phyloP scores from a whole-genome alignment of 164 flowering plant species.

The Echeveria elegans region DNA sequence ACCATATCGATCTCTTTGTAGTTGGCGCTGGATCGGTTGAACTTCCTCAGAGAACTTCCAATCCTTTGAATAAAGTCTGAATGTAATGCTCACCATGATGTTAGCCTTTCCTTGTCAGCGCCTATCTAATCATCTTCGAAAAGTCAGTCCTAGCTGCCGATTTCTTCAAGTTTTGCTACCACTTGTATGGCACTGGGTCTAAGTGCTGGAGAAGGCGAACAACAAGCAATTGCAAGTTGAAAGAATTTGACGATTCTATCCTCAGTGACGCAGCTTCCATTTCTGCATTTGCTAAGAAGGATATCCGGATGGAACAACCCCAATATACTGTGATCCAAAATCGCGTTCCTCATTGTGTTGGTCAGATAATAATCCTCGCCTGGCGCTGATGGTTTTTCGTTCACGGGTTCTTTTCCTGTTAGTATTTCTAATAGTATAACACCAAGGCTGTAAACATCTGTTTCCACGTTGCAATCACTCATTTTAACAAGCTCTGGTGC shows the following conservation, averaged over 20 bases:
- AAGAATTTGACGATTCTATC: slow-evolving; percentile 54
- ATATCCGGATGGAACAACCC: slow-evolving; percentile 58
- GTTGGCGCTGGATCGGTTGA: no score
- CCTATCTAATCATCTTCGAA: background rate
- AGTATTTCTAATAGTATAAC: slow-evolving; percentile 74
- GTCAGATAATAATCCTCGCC: slow-evolving; percentile 54
- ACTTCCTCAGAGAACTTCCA: background rate
- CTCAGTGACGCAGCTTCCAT: slow-evolving; percentile 30
- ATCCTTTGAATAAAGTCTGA: background rate
- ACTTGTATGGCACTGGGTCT: slow-evolving; percentile 68
- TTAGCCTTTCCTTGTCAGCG: background rate
- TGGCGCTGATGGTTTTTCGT: slow-evolving; percentile 30
- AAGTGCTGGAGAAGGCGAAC: slow-evolving; percentile 75
- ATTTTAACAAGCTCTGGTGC: slow-evolving; percentile 97
- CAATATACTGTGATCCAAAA: slow-evolving; percentile 40
- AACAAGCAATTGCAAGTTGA: slow-evolving; percentile 87
- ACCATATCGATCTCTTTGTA: no score
- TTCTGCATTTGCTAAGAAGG: slow-evolving; percentile 25
- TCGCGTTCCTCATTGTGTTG: slow-evolving; percentile 47
- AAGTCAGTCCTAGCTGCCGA: slow-evolving; percentile 27
- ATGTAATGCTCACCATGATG: background rate
- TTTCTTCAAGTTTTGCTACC: slow-evolving; percentile 73
- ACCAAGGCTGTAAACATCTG: slow-evolving; percentile 82
- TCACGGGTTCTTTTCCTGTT: slow-evolving; percentile 62
- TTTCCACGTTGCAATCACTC: slow-evolving; percentile 57